Percentiles rank a stretch among this genome's conserved stretches.
phyloP scores from a whole-genome alignment of 2,329 filamentous ascomycete genomes.

The Ophidiomyces ophidiicola region DNA sequence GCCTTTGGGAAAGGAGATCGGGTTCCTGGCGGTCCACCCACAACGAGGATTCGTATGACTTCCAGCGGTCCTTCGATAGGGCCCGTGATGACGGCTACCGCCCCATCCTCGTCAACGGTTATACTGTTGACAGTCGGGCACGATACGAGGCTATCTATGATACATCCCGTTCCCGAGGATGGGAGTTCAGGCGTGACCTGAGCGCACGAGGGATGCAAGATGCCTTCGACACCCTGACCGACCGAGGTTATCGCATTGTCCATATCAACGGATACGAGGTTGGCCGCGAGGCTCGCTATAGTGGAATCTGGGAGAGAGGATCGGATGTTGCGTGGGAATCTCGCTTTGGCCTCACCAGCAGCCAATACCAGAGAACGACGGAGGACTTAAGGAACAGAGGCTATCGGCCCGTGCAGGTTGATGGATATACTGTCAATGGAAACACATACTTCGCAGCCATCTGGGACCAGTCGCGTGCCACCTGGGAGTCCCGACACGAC shows the following conservation, averaged over 20 bases:
- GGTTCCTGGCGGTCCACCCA: constrained; percentile 5
- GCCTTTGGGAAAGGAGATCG: constrained; percentile 3
- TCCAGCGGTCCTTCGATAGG: constrained; percentile 2
- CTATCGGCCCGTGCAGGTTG: constrained; percentile 9
- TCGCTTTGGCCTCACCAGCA: constrained; percentile 7
- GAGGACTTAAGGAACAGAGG: background rate
- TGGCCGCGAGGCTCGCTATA: constrained; percentile 10
- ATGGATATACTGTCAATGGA: constrained; percentile 11
- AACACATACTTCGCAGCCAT: constrained; percentile 12
- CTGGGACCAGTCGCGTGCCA: constrained; percentile 10
- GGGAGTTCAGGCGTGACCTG: constrained; percentile 7
- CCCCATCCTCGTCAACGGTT: constrained; percentile 7
- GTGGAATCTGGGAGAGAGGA: constrained; percentile 13
- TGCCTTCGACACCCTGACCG: constrained; percentile 6
- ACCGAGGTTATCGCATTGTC: constrained; percentile 10
- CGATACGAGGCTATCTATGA: constrained; percentile 11
- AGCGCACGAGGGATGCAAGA: background rate
- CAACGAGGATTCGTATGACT: constrained; percentile 2
- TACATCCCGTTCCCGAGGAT: constrained; percentile 6
- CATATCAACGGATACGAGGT: constrained; percentile 13
- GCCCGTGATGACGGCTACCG: constrained; percentile 7
- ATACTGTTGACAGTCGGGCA: constrained; percentile 5
- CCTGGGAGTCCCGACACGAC: constrained; percentile 10
- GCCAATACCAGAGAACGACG: constrained; percentile 1
- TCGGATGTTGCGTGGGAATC: constrained; percentile 6